phyloP scores from a whole-genome alignment of 2,329 filamentous ascomycete genomes.

The Penicillium sp. region DNA sequence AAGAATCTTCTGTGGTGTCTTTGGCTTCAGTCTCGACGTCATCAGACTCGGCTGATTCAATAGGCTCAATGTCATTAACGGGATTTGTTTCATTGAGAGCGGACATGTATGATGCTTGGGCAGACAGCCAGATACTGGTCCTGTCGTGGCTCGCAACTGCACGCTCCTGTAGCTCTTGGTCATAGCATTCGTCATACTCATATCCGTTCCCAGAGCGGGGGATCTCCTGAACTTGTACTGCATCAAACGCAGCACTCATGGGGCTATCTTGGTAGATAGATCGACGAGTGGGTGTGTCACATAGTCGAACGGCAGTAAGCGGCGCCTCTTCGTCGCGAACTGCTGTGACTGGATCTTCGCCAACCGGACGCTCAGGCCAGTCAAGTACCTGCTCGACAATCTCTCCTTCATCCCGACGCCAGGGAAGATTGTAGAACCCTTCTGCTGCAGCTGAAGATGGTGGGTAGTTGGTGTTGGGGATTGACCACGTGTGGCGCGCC shows the following conservation, averaged over 20 bases:
- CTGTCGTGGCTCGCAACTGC: conserved; percentile 70
- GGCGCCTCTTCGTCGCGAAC: conserved; percentile 26
- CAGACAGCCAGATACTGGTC: conserved; percentile 75
- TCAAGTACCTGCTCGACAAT: conserved; percentile 62
- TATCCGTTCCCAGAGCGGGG: conserved; percentile 48
- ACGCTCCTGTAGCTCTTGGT: conserved; percentile 60
- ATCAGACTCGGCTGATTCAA: conserved; percentile 15
- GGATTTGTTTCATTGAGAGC: conserved; percentile 53
- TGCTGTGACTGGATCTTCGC: conserved; percentile 30
- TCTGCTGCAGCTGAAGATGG: conserved; percentile 88
- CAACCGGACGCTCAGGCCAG: conserved; percentile 37
- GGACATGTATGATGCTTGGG: conserved; percentile 68
- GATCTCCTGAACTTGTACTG: conserved; percentile 44
- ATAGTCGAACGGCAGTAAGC: conserved; percentile 41
- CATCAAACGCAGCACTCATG: conserved; percentile 20
- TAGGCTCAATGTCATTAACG: conserved; percentile 37
- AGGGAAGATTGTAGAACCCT: conserved; percentile 79
- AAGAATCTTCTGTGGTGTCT: conserved; percentile 8
- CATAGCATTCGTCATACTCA: conserved; percentile 68
- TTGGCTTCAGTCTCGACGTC: conserved; percentile 16
- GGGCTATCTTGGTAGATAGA: conserved; percentile 22
- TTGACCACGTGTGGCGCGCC: conserved; percentile 73
- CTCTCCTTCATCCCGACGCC: conserved; percentile 46
- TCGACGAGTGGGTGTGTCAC: conserved; percentile 29
- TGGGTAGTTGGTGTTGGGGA: conserved; percentile 48